Evolutionary conservation across 2,329 filamentous ascomycete genomes (phyloP), one percentile per base, ranked within the genome.

Genomic region (Aureobasidium lini): DNA sequence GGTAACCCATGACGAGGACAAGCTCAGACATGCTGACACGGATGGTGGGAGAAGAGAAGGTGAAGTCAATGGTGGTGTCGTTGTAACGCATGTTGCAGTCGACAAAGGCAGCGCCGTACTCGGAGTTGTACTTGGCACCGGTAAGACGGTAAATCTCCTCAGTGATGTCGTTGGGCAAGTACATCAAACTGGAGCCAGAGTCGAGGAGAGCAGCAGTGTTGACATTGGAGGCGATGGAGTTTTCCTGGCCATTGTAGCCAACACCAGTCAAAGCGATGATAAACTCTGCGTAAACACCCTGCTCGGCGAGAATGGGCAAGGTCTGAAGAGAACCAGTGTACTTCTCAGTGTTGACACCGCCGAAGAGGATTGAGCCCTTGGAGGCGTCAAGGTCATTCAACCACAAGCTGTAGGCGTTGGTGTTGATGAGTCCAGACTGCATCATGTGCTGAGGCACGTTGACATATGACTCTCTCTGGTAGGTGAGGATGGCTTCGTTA

Each of bases 301-400:
- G 62, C 42, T 74, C 70, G 57, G 77, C 69, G 65, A 84, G 75
- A 62, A 90, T 77, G 15, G 85, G 77, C 31, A 91, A 76, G 6
- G 79, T 81, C 47, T 79, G 77, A 34, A 92, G 77, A 2, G 81
- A 71, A 49, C 88, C 88, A 0, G 77, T 70, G 72, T 84, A 94
- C 69, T 92, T 92, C 61, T 80, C 81, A 0, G 83, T 88, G 69
- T 93, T 88, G 61, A 92, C 84, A n/a, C 88, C 89, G 40, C 89
- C 89, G 65, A 93, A 94, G 1, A 93, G 76, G 61, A 93, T 86
- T 65, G 77, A 86, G 37, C 89, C 89, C 1, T 80, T 85, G 61
- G 79, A 84, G 0, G 87, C 79, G 57, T 82, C 77, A 36, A 81
- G 71, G 59, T 81, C 79, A 69, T 81, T 81, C 40, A 81, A 76